These are phyloP conservation scores for Heracleum sosnowskyi DNA, from an alignment of 129 eudicot genomes.

Conservation along the genomic window DNA sequence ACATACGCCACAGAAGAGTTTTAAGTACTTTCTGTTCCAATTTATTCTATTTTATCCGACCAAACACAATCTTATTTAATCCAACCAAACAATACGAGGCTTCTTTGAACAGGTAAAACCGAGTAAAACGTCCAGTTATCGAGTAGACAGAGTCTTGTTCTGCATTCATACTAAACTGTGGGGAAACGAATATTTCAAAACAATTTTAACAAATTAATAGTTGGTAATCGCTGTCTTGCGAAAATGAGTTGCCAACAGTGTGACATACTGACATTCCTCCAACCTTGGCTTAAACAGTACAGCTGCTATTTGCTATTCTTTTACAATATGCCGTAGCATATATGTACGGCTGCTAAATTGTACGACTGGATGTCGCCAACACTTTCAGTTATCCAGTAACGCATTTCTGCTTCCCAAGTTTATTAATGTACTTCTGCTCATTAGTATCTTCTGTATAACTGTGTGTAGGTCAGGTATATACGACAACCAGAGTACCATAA, in stretches of 20 bases:
- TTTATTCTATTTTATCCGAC: neutral
- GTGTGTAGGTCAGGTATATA: neutral
- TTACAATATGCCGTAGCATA: neutral
- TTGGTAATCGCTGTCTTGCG: neutral
- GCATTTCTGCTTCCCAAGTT: no score
- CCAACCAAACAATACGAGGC: neutral
- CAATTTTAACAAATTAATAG: no score
- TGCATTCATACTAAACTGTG: neutral
- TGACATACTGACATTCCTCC: neutral
- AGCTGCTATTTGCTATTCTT: neutral
- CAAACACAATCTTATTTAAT: neutral
- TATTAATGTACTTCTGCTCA: no score
- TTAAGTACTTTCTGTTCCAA: neutral
- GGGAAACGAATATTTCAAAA: neutral
- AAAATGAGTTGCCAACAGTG: slow-evolving; percentile 2
- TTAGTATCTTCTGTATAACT: neutral
- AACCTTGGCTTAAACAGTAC: neutral
- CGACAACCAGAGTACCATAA: neutral
- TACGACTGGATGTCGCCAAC: neutral
- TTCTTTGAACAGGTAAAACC: neutral
- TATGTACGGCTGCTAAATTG: neutral
- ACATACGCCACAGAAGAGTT: neutral
- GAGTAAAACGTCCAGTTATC: neutral
- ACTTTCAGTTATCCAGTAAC: neutral
- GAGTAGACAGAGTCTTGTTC: neutral